These are phyloP conservation scores for Mycena sanguinolenta DNA, from an alignment of 768 basidiomycete genomes.

Conservation along the genomic window DNA sequence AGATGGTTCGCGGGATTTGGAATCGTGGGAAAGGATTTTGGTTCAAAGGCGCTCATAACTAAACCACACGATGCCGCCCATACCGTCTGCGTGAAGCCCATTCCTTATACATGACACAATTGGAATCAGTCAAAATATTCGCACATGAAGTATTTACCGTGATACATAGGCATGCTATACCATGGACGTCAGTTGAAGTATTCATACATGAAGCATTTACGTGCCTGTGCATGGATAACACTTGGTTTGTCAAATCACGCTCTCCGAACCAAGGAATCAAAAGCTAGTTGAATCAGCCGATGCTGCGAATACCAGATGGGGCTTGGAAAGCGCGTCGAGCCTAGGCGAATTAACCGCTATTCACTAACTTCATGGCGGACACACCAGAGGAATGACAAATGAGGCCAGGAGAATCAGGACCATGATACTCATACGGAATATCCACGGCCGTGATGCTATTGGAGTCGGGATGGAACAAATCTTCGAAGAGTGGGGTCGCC, in stretches of 20 bases:
- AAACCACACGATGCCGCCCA: not conserved
- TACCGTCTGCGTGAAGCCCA: not conserved
- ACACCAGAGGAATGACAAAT: slow-evolving; percentile 52
- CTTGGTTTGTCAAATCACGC: slow-evolving; percentile 3
- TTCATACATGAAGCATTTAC: too few relatives aligned
- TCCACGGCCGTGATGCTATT: not conserved
- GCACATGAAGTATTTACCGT: not conserved
- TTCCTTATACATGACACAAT: not conserved
- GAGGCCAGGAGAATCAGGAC: slow-evolving; percentile 16
- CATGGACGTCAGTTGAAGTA: too few relatives aligned
- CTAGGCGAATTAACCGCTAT: slow-evolving; percentile 8
- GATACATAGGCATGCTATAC: too few relatives aligned
- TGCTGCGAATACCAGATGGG: slow-evolving; percentile 36
- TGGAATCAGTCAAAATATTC: not conserved
- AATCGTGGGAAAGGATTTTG: not conserved
- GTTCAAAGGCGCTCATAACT: not conserved
- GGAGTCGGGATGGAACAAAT: slow-evolving; percentile 30
- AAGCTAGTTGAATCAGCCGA: not conserved
- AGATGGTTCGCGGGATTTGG: not conserved
- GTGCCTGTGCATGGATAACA: not conserved
- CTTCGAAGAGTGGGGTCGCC: slow-evolving; percentile 32
- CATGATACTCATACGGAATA: slow-evolving; percentile 19
- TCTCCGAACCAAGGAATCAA: slow-evolving; percentile 1
- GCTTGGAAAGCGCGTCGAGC: slow-evolving; percentile 40
- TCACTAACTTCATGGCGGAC: not conserved